phyloP scores from a whole-genome alignment of 176 grass and related monocot genomes.

The Oryza longistaminata region DNA sequence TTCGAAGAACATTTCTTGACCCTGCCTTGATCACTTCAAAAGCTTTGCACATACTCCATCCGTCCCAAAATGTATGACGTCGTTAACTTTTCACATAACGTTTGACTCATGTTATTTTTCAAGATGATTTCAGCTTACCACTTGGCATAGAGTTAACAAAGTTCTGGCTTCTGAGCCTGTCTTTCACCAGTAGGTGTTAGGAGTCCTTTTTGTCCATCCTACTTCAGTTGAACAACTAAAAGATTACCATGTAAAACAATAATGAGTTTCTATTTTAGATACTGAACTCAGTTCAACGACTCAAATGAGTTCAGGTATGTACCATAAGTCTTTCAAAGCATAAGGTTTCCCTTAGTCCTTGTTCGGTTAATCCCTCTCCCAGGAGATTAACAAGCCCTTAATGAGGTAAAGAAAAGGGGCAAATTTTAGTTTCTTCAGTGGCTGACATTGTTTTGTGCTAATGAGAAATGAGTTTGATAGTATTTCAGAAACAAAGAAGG shows the following conservation, averaged over 20 bases:
- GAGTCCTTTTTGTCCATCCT: neutral
- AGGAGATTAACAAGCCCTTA: too few species aligned
- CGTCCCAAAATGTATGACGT: too few species aligned
- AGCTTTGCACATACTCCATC: too few species aligned
- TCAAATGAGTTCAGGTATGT: neutral
- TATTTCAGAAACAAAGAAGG: neutral
- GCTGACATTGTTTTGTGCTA: neutral
- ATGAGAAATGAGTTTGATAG: neutral
- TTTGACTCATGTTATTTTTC: neutral
- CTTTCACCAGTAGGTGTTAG: too few species aligned
- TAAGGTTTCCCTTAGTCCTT: neutral
- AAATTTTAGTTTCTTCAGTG: neutral
- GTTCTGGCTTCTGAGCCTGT: neutral
- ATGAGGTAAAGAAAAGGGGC: neutral
- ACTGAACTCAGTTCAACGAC: neutral
- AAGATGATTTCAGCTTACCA: neutral
- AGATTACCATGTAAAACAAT: neutral
- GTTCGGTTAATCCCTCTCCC: too few species aligned
- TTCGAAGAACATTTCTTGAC: too few species aligned
- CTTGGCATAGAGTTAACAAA: neutral
- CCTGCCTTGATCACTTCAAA: too few species aligned
- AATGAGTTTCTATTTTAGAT: neutral
- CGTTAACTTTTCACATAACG: fast-evolving
- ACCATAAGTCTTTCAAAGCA: neutral
- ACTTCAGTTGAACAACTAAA: neutral